Conservation (phyloP, 306 rosid species). For the Sindora glabra region DNA sequence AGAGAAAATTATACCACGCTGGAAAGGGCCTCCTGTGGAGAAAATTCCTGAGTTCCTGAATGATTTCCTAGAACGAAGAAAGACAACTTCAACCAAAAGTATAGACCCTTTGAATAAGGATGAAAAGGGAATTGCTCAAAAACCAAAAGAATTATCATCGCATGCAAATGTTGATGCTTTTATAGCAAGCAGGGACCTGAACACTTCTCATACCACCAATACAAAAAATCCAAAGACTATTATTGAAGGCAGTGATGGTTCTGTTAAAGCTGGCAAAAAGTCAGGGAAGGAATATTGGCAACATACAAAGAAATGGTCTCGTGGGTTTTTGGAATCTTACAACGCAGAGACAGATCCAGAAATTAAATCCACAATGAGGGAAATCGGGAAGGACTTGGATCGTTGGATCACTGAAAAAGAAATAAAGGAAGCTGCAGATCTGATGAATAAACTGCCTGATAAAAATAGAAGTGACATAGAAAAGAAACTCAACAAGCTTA, state of each 20-base stretch:
- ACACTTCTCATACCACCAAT: constrained; percentile 9
- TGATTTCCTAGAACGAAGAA: constrained; percentile 47
- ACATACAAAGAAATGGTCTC: constrained; percentile 96
- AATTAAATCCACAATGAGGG: constrained; percentile 65
- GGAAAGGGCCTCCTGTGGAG: constrained; percentile 80
- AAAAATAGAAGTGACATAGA: constrained; percentile 54
- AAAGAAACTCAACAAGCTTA: constrained; percentile 75
- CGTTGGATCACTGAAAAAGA: constrained; percentile 92
- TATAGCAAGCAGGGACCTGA: constrained; percentile 17
- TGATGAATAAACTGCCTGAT: constrained; percentile 56
- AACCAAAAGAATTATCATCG: constrained; percentile 33
- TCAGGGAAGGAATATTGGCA: constrained; percentile 96
- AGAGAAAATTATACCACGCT: constrained; percentile 75
- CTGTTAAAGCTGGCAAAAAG: constrained; percentile 68
- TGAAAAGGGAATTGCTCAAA: constrained; percentile 23
- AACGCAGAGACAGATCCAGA: constrained; percentile 86
- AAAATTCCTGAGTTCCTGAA: constrained; percentile 60
- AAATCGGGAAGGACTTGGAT: constrained; percentile 81
- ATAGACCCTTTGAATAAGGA: constrained; percentile 37
- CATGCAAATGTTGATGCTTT: constrained; percentile 21
- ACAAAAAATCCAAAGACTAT: constrained; percentile 39
- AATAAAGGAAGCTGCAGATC: constrained; percentile 77
- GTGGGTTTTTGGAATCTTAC: constrained; percentile 72
- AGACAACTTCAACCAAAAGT: constrained; percentile 28
- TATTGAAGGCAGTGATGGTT: constrained; percentile 89